Conservation (phyloP, 768 basidiomycete genomes). For the Dioszegia crocea region DNA sequence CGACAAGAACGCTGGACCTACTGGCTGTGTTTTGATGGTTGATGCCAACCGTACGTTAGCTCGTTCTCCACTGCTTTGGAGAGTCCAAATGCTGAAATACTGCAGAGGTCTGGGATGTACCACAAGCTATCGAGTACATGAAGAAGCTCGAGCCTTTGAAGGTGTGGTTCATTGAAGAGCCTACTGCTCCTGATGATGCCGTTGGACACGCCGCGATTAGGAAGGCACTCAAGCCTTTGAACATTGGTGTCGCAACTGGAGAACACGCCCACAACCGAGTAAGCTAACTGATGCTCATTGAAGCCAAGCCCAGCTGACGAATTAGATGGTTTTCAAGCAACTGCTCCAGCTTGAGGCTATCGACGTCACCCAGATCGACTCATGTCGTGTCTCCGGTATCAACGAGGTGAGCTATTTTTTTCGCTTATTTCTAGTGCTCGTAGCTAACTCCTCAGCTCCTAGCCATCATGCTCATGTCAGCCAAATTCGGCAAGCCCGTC, state of each 20-base stretch:
- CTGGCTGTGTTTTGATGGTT: constrained; percentile 91
- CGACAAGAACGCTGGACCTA: constrained; percentile 91
- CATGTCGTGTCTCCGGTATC: constrained; percentile 86
- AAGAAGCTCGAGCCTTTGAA: constrained; percentile 55
- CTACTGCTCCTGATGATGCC: constrained; percentile 83
- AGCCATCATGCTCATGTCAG: constrained; percentile 10
- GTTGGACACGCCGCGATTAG: constrained; percentile 59
- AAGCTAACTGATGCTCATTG: constrained; percentile 72
- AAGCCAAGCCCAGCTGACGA: not conserved
- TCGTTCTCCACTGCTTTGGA: not conserved
- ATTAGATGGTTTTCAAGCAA: constrained; percentile 67
- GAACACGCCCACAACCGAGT: constrained; percentile 91
- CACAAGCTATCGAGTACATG: constrained; percentile 86
- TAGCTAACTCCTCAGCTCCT: constrained; percentile 46
- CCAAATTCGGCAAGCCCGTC: constrained; percentile 67
- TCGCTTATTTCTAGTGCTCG: not conserved
- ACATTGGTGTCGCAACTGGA: constrained; percentile 84
- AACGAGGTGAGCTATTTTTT: constrained; percentile 61
- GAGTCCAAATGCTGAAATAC: not conserved
- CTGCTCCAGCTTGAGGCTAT: constrained; percentile 77
- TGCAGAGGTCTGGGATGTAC: constrained; percentile 60
- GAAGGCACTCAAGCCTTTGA: constrained; percentile 66
- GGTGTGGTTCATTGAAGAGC: constrained; percentile 78
- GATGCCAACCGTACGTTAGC: constrained; percentile 74
- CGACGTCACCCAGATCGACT: constrained; percentile 89